Conservation (phyloP, 139 green algal species). For the Limnomonas spitsbergensis region DNA sequence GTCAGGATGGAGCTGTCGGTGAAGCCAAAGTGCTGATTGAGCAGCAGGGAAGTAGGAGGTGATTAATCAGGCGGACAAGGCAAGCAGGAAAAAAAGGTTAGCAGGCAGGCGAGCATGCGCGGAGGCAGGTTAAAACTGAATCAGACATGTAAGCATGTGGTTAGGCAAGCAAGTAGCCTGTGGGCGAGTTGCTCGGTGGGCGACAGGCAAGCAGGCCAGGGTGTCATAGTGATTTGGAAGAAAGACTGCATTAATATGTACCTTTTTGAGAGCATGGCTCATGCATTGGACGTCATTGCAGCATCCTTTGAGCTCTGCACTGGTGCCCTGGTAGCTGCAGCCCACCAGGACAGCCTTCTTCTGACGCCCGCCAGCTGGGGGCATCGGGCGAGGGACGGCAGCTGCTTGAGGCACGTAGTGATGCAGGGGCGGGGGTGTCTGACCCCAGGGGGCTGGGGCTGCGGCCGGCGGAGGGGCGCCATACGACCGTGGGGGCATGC, state of each 20-base stretch:
- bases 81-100: neutral
- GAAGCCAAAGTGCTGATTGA: slow-evolving; percentile 35
- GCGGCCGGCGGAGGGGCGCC: too few species aligned
- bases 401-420: too few species aligned
- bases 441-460: too few species aligned
- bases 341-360: slow-evolving; percentile 44
- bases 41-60: neutral
- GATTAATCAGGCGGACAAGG: neutral
- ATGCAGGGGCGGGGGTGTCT: too few species aligned
- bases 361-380: neutral
- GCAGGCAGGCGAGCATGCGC: neutral
- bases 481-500: too few species aligned
- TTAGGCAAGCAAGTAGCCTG: neutral
- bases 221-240: too few species aligned
- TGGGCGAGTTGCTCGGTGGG: neutral
- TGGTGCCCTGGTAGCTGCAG: slow-evolving; percentile 41
- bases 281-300: slow-evolving; percentile 52
- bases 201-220: too few species aligned
- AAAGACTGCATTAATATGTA: too few species aligned
- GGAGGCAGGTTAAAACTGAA: neutral
- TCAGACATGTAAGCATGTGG: neutral
- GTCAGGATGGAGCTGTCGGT: slow-evolving; percentile 27
- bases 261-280: neutral
- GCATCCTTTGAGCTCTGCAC: slow-evolving; percentile 40
- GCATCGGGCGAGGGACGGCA: too few species aligned